Conservation (phyloP, 257 asterid species). For the Solanum habrochaites region DNA sequence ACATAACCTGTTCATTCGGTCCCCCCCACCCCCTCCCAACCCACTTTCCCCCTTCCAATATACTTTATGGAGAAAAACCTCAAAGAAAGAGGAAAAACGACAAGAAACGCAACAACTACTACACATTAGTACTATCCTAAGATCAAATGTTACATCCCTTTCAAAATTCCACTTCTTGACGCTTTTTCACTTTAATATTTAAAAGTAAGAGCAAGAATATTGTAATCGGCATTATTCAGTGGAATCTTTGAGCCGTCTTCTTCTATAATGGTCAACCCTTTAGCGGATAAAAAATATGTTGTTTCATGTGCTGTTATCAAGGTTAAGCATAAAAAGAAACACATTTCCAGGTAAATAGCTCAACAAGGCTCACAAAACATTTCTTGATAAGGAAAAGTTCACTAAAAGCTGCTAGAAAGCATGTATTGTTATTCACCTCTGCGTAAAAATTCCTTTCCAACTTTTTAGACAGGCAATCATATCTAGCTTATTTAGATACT, state of each 20-base stretch:
- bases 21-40: neutral
- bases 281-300: neutral
- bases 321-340: neutral
- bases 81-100: neutral
- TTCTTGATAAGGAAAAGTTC: neutral
- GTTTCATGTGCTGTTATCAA: neutral
- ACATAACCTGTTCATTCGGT: neutral
- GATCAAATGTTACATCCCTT: neutral
- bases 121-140: neutral
- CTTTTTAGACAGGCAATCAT: neutral
- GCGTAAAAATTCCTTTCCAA: neutral
- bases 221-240: neutral
- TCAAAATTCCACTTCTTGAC: neutral
- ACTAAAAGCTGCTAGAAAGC: neutral
- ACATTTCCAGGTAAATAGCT: neutral
- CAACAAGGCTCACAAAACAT: neutral
- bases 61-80: neutral
- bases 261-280: neutral
- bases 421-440: neutral
- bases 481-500: neutral
- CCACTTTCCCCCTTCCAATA: neutral
- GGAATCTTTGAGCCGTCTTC: neutral
- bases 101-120: neutral
- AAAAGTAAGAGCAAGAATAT: neutral
- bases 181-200: neutral